Evolutionary conservation across 345 rosid species (phyloP).

Genomic region (Turritis glabra): DNA sequence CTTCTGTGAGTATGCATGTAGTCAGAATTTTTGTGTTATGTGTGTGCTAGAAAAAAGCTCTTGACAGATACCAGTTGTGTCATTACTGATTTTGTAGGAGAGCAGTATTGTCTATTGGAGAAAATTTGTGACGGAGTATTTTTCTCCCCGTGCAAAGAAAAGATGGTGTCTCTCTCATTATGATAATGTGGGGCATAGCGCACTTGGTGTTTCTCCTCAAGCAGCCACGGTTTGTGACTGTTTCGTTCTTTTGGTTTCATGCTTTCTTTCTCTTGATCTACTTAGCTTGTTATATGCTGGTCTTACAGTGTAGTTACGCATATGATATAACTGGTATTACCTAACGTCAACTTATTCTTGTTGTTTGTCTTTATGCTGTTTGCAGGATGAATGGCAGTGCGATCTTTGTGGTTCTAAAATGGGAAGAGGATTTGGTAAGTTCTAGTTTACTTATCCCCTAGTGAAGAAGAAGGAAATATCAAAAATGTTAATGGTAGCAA

Average conservation of each 20-base stretch:
- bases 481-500: background rate
- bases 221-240: conserved; percentile 77
- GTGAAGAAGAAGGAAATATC: background rate
- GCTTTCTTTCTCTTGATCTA: background rate
- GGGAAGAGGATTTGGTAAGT: conserved; percentile 98
- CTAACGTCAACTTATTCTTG: background rate
- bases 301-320: background rate
- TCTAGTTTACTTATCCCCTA: background rate
- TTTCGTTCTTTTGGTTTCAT: background rate
- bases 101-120: conserved; percentile 91
- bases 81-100: conserved; percentile 54
- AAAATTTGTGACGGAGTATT: conserved; percentile 89
- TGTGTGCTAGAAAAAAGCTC: background rate
- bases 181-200: conserved; percentile 87
- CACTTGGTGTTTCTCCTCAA: conserved; percentile 95
- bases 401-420: conserved; percentile 88
- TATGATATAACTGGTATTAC: too few species aligned
- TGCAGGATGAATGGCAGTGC: conserved; percentile 97
- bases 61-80: conserved; percentile 13
- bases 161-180: conserved; percentile 94
- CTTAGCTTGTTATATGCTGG: background rate
- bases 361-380: background rate
- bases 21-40: background rate
- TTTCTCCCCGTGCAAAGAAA: conserved; percentile 96
- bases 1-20: conserved; percentile 58